Evolutionary conservation across 257 asterid species (phyloP), one percentile per base, ranked within the genome.

Genomic region (Capsicum chinense): DNA sequence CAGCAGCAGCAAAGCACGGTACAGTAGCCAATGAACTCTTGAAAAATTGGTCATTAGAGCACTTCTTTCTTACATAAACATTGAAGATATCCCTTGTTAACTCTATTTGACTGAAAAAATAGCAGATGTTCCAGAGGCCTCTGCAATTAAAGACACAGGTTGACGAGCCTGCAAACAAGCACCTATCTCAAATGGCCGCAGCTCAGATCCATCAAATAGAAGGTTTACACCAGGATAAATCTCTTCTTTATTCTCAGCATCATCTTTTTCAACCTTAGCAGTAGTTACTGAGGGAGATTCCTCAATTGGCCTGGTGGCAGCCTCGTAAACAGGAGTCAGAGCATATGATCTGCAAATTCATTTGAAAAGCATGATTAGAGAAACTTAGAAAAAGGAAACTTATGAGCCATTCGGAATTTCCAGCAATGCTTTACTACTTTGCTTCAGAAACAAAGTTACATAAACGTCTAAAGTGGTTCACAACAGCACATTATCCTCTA

Each of bases 111-210:
- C 90, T 60, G 91, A 88, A 89, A 92, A 87, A 69, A 92, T 86
- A 58, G 97, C 90, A 70, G 97, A 95, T 76, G 95, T 92, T 44
- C 95, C 90, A 64, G 98, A 93, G 15, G 98, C 99, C 88, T 97
- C 98, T 14, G 97, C 92, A 80, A 97, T 93, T 87, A 97, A 91
- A 83, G 93, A 90, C 57, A 93, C 97, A 59, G 97, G 98, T 89
- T 91, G 97, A 84, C 96, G 98, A 91, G 99, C 99, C 91, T 97
- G 99, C 86, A 95, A 91, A 88, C 99, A 97, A 81, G 97, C 98
- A 73, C 98, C 97, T 50, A 97, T 95, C 83, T 97, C 99, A 56
- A 95, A 97, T 74, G 99, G 98, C 56, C 91, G 92, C 90, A 97
- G 87, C 88, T 91, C 97, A 64, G 91, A 90, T 74, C 99, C 99